Evolutionary conservation across 2,329 filamentous ascomycete species (phyloP), one percentile per base, ranked within the genome.

Genomic region (Bipolaris zeicola): DNA sequence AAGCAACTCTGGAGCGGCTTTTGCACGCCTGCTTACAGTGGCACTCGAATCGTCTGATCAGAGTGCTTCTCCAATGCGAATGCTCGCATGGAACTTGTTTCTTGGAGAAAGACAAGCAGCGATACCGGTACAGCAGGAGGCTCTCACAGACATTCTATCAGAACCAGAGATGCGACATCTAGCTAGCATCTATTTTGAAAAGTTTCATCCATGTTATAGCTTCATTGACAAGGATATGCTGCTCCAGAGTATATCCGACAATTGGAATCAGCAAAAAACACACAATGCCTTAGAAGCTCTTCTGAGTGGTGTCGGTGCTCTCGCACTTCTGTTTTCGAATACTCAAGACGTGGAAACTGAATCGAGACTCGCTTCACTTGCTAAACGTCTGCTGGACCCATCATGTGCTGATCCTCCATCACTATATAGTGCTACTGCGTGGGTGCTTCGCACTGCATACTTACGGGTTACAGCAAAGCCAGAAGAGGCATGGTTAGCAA

Each of bases 401-500:
- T 43, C 41, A 14, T n/a, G n/a, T 28, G 41, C 41, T 6, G 41
- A 43, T 28, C 22, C 22, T 28, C 41, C 41, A 14, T 43, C 22
- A n/a, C 14, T 28, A 7, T 11, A 43, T 28, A 43, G 41, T 16
- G 41, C 41, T 43, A 43, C 41, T 43, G 41, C 41, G 22, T 43
- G 41, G 41, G 41, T 43, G 13, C 41, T 43, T 24, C 41, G 41
- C 22, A 43, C 41, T 16, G 14, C 41, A 28, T 43, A 43, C 26
- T 10, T 43, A 43, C 22, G 41, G 22, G 22, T 43, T 3, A 43
- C 41, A 26, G 41, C 41, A 24, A 43, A 43, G 22, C 41, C 41
- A 43, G 41, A 43, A 43, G 41, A 43, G 18, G 41, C 41, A 16
- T 43, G 41, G 41, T 24, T 43, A 24, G 41, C 41, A 26, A 43